These are phyloP conservation scores for Nakazawaea peltata DNA, from an alignment of 805 yeast species.

Conservation along the genomic window DNA sequence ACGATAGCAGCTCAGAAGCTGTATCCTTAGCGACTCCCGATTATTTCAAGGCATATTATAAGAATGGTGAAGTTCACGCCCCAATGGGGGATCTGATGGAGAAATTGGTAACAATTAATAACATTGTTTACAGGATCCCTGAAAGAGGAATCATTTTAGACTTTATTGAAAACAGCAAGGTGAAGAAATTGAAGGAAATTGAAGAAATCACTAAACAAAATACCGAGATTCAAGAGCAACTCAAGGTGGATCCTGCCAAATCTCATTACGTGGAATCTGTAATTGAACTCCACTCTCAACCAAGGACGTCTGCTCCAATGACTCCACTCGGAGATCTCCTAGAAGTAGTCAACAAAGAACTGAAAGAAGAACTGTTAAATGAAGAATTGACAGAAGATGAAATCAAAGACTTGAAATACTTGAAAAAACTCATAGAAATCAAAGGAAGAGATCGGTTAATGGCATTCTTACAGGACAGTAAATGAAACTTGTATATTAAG, in stretches of 20 bases:
- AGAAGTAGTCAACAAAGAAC: conserved; percentile 13
- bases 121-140: conserved; percentile 55
- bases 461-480: conserved; percentile 42
- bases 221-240: conserved; percentile 21
- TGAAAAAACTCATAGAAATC: conserved; percentile 52
- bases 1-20: no score
- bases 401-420: conserved; percentile 38
- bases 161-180: conserved; percentile 49
- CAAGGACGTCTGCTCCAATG: conserved; percentile 22
- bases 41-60: conserved; percentile 24
- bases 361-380: conserved; percentile 7
- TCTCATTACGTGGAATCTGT: conserved; percentile 18
- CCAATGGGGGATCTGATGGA: conserved; percentile 9
- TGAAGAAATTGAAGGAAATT: conserved; percentile 24
- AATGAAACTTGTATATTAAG: no score
- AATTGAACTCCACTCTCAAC: conserved; percentile 23
- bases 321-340: conserved; percentile 41
- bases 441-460: conserved; percentile 66
- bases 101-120: conserved; percentile 20
- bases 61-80: conserved; percentile 23
- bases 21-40: conserved; percentile 26
- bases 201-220: conserved; percentile 24
- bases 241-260: conserved; percentile 15
- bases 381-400: conserved; percentile 29
- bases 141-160: conserved; percentile 64